Base-by-base conservation (phyloP, 1,139 yeast species). In the Candida dubliniensis region DNA sequence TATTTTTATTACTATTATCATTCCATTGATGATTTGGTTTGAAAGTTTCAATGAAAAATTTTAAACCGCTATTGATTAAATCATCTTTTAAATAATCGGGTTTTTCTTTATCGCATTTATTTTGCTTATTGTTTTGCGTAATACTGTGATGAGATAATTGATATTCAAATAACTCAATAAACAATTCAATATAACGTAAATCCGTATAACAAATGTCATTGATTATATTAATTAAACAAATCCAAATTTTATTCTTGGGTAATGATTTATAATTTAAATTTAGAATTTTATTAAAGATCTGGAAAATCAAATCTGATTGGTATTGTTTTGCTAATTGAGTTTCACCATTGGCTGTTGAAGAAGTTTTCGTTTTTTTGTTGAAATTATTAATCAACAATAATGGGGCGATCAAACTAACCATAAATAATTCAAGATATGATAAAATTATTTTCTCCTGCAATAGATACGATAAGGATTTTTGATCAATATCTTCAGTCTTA, bases 141-240 rank as follows among this genome's bases (percentile, higher is more conserved):
- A 4, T 18, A 5, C 3, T 18, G 3, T 18, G 23, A 18, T 18
- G 23, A 5, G 23, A 18, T 18, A 18, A 43, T 42, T 62, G 53
- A 18, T 43, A 44, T 26, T 54, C 56, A 39, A 65, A 56, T n/a
- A 63, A 41, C 2, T 52, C 50, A 10, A 54, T 56, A 34, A 65
- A 61, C 0, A 53, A 38, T 2, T 52, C 47, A 24, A 59, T 59
- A 31, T 48, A 50, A 23, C 59, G 42, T 30, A 67, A 45, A 42
- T 67, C 67, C 9, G 60, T 49, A 41, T 61, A 63, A 45, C 72
- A 67, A 6, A 61, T 51, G 39, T 67, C 71, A 42, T 64, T 64
- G 3, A 63, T 63, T 27, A 56, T 55, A 39, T 66, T 64, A 32
- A 67, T 50, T 34, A 68, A 51, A 18, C 59, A 48, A 2, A 67